These are phyloP conservation scores for Suillus subaureus DNA, from an alignment of 768 basidiomycete genomes.

Conservation along the genomic window DNA sequence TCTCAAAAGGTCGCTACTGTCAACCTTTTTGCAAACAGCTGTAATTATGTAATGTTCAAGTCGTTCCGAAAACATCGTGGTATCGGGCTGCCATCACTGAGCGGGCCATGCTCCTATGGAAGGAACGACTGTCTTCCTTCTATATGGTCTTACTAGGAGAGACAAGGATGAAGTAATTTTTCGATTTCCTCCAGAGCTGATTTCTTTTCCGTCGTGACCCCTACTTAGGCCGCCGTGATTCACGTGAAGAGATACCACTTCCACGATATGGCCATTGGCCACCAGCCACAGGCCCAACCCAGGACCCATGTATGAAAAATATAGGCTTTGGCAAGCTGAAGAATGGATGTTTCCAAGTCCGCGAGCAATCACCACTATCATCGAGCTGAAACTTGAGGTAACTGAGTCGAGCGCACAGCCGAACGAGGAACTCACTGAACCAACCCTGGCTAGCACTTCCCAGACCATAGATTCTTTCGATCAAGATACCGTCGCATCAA, in stretches of 20 bases:
- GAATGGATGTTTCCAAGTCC: no score
- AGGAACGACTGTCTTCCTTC: no score
- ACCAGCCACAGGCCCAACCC: neutral
- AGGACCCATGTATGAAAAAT: neutral
- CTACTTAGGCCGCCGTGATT: slow-evolving; percentile 45
- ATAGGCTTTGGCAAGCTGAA: no score
- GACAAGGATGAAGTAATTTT: slow-evolving; percentile 75
- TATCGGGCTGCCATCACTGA: no score
- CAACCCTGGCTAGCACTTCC: neutral
- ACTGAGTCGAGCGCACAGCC: neutral
- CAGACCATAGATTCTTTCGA: neutral
- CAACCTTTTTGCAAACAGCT: no score
- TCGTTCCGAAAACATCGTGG: no score
- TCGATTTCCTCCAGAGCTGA: slow-evolving; percentile 73
- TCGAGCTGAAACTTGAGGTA: neutral
- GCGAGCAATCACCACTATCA: neutral
- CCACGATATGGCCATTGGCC: neutral
- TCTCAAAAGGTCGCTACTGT: no score
- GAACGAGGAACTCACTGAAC: neutral
- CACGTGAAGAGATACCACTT: slow-evolving; percentile 43
- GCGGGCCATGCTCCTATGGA: no score
- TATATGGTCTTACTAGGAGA: no score
- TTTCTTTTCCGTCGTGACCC: slow-evolving; percentile 62
- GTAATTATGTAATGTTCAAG: no score
- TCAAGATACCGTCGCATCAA: neutral